Base-by-base conservation (phyloP, 495 filamentous ascomycete species). In the Tetracladium setigerum region DNA sequence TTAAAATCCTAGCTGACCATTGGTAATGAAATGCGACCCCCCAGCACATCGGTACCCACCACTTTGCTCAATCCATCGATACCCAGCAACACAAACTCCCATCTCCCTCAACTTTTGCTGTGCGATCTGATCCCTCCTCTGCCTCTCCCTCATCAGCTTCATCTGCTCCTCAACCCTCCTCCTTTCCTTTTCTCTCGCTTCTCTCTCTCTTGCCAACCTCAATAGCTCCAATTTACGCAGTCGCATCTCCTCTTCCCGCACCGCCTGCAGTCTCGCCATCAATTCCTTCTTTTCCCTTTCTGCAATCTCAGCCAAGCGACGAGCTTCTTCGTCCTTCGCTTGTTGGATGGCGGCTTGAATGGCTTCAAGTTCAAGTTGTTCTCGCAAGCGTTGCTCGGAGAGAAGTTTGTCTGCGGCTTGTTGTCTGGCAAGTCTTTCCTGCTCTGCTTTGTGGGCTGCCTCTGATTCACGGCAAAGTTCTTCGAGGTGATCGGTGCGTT, bases 11-110 rank as follows among this genome's bases (percentile, higher is more conserved):
- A 68, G 46, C 49, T 61, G 35, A 14, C 17, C 50, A 57, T 72
- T 54, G 6, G 59, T 54, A 30, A 79, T 56, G 14, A 39, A 79
- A 63, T 82, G 76, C 8, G 42, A 46, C 0, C 79, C 78, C 0
- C 67, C 77, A 5, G 66, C 62, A 52, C 79, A 81, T 13, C 76
- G 49, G 58, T 78, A 82, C 5, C 79, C 77, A 3, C 43, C 50
- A 1, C 0, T 42, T 58, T 79, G 71, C 38, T 65, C 67, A 30
- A 82, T 72, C 80, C 79, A 84, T 4, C 55, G 51, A 57, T 39
- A 83, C 0, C 79, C 79, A 27, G 37, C 17, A 10, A 57, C 57
- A 54, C 79, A 85, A 0, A 59, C 30, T 0, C 79, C 81, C 67
- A 77, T 69, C 12, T 48, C 36, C 47, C 46, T 49, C 44, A 83